phyloP scores from a whole-genome alignment of 441 rosid species.

The Bocquillonia castaneifolia region DNA sequence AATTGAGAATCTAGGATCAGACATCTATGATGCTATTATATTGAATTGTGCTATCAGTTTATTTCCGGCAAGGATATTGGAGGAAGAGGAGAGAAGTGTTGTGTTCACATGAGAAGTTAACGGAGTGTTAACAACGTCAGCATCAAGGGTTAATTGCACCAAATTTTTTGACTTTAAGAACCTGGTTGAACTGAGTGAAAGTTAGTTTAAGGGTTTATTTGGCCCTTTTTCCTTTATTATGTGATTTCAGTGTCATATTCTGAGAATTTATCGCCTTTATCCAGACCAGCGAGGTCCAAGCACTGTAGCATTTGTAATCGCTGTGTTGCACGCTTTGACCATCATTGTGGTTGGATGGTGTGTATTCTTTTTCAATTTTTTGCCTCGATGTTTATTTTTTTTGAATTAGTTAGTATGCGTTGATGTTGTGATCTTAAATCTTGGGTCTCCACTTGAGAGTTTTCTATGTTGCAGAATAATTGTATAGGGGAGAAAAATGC shows the following conservation, averaged over 20 bases:
- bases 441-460: slow-evolving; percentile 15
- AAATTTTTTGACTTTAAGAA: too few relatives aligned
- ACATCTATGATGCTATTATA: slow-evolving; percentile 27
- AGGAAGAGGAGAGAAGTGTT: too few relatives aligned
- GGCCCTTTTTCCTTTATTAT: too few relatives aligned
- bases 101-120: too few relatives aligned
- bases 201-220: too few relatives aligned
- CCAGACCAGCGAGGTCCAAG: slow-evolving; percentile 92
- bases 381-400: background rate
- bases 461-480: slow-evolving; percentile 51
- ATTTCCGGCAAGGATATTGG: slow-evolving; percentile 55
- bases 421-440: background rate
- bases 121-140: too few relatives aligned
- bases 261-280: slow-evolving; percentile 20
- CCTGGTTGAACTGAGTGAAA: too few relatives aligned
- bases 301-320: slow-evolving; percentile 88
- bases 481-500: slow-evolving; percentile 78
- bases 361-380: slow-evolving; percentile 17
- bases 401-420: background rate
- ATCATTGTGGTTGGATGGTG: slow-evolving; percentile 95
- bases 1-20: slow-evolving; percentile 36
- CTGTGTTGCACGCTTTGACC: slow-evolving; percentile 92
- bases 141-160: too few relatives aligned
- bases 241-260: slow-evolving; percentile 3
- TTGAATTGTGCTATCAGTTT: slow-evolving; percentile 45